phyloP scores from a whole-genome alignment of 495 filamentous ascomycete genomes.

The Aspergillus avenaceus region DNA sequence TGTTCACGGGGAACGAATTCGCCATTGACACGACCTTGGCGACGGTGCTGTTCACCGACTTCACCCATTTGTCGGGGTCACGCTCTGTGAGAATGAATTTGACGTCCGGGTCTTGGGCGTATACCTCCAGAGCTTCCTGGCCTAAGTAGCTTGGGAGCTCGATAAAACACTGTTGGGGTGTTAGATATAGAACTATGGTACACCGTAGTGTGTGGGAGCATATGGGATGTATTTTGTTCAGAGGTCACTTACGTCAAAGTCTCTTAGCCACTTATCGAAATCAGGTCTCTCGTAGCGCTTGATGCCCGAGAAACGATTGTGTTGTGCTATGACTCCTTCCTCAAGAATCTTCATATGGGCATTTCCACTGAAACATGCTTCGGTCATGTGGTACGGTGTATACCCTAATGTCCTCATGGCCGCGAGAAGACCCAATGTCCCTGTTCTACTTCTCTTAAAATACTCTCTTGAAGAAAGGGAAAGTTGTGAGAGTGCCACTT shows the following conservation, averaged over 20 bases:
- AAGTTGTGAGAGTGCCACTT: neutral
- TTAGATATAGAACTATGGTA: too few species aligned
- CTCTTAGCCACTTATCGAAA: constrained; percentile 18
- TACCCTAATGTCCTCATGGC: constrained; percentile 22
- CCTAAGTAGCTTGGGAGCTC: constrained; percentile 19
- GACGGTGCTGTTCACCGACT: constrained; percentile 19
- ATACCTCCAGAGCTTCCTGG: constrained; percentile 9
- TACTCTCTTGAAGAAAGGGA: too few species aligned
- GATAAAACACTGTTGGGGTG: constrained; percentile 12
- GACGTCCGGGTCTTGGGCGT: constrained; percentile 19
- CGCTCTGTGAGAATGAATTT: constrained; percentile 30
- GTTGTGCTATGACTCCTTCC: neutral
- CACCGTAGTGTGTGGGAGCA: too few species aligned
- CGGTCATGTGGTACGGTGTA: constrained; percentile 8
- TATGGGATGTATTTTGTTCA: neutral
- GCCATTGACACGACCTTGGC: neutral
- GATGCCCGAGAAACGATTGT: neutral
- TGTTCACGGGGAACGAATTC: constrained; percentile 14
- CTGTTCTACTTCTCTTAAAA: too few species aligned
- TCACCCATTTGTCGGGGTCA: constrained; percentile 19
- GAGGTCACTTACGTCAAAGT: constrained; percentile 17
- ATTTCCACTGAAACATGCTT: neutral
- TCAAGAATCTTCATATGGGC: neutral
- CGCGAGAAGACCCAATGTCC: constrained; percentile 16
- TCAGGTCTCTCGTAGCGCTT: constrained; percentile 3